These are phyloP conservation scores for Spongospora subterranea DNA, from an alignment of 208 protist genomes.

Conservation along the genomic window DNA sequence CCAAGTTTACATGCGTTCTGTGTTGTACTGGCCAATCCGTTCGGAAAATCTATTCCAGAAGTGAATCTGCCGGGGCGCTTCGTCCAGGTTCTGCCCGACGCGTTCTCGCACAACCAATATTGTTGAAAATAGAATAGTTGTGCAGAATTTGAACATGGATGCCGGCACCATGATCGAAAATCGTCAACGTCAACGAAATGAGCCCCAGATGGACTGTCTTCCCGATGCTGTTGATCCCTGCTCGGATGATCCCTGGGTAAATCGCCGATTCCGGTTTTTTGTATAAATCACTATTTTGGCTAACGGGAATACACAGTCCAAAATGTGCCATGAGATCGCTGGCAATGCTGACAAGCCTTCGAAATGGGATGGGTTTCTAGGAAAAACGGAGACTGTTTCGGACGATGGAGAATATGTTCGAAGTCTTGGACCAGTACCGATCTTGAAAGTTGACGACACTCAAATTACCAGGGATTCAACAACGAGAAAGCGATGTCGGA, in stretches of 20 bases:
- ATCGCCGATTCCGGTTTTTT: not conserved
- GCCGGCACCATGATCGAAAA: not conserved
- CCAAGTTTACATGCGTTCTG: not conserved
- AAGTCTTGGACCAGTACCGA: too few species aligned
- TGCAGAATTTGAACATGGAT: slow-evolving; percentile 14
- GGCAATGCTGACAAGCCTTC: not conserved
- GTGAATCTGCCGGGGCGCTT: not conserved
- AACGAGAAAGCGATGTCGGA: too few species aligned
- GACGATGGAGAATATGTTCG: too few species aligned
- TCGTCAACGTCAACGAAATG: too few species aligned
- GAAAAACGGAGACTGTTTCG: too few species aligned
- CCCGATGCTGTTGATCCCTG: not conserved
- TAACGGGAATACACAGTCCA: not conserved
- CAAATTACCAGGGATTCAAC: too few species aligned
- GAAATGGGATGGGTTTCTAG: not conserved
- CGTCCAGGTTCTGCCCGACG: slow-evolving; percentile 17
- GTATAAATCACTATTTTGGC: not conserved
- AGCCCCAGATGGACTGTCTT: too few species aligned
- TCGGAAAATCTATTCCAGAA: not conserved
- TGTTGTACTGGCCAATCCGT: slow-evolving; percentile 14
- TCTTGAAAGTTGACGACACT: too few species aligned
- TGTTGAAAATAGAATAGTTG: not conserved
- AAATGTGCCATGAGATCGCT: not conserved
- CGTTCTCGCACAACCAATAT: not conserved
- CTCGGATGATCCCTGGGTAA: not conserved